phyloP scores from a whole-genome alignment of 208 protist species.

The Entamoeba histolytica region DNA sequence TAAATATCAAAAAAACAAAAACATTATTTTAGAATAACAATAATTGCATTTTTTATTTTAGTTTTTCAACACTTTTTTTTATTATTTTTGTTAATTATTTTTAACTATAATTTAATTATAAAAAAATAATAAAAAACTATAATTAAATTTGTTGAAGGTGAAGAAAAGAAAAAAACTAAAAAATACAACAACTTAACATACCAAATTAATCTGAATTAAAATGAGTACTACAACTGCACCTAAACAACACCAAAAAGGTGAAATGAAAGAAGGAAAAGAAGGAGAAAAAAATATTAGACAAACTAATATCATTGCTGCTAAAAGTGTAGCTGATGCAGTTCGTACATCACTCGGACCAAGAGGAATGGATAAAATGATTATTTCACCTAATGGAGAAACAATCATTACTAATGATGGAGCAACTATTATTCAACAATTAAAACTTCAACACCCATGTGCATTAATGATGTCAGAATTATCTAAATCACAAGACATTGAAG shows the following conservation, averaged over 20 bases:
- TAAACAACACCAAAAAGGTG: not conserved
- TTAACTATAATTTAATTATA: not conserved
- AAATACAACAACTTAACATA: not conserved
- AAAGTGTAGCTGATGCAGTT: conserved; percentile 72
- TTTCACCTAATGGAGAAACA: conserved; percentile 56
- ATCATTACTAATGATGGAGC: conserved; percentile 98
- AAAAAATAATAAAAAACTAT: not conserved
- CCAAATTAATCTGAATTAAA: too few relatives aligned
- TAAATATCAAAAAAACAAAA: too few relatives aligned
- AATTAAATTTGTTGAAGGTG: not conserved
- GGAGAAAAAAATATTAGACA: conserved; percentile 7
- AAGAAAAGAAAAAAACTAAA: not conserved
- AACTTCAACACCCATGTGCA: conserved; percentile 79
- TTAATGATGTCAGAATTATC: conserved; percentile 93
- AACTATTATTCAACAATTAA: conserved; percentile 84
- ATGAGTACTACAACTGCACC: not conserved
- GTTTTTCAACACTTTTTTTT: too few relatives aligned
- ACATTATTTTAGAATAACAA: too few relatives aligned
- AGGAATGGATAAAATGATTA: conserved; percentile 89
- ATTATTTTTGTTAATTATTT: too few relatives aligned
- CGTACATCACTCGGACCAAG: conserved; percentile 86
- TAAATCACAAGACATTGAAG: conserved; percentile 90
- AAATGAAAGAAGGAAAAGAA: not conserved
- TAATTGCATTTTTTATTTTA: too few relatives aligned
- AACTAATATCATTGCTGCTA: conserved; percentile 10